A percentile compares a stretch with the other conserved stretches of the same genome.
Evolutionary conservation across 2,329 filamentous ascomycete genomes (phyloP).

Genomic region (Allantophomopsis lycopodina): DNA sequence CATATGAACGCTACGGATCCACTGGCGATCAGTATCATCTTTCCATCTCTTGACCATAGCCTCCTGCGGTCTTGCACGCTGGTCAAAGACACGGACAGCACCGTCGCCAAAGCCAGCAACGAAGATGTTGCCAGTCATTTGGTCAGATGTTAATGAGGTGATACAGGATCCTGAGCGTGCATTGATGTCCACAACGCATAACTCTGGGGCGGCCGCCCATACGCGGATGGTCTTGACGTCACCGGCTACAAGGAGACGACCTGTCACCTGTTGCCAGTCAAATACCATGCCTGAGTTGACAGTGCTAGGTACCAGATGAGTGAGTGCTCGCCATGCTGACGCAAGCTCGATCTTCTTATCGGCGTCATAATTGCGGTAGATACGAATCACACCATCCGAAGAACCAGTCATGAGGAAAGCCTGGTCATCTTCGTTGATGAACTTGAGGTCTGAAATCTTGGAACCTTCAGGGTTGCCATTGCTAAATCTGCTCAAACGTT

Average conservation of each 20-base stretch:
- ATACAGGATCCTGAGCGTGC: slow-evolving; percentile 92
- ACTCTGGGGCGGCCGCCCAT: slow-evolving; percentile 90
- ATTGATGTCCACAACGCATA: slow-evolving; percentile 86
- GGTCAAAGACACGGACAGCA: slow-evolving; percentile 86
- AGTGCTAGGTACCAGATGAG: slow-evolving; percentile 86
- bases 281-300: slow-evolving; percentile 93
- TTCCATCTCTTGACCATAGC: slow-evolving; percentile 97
- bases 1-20: slow-evolving; percentile 94
- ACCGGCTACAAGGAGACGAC: slow-evolving; percentile 85
- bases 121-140: slow-evolving; percentile 94
- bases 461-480: slow-evolving; percentile 89
- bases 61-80: slow-evolving; percentile 68
- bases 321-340: slow-evolving; percentile 81
- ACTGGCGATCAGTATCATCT: slow-evolving; percentile 71
- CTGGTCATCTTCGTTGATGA: slow-evolving; percentile 97
- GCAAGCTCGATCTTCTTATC: slow-evolving; percentile 68
- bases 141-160: slow-evolving; percentile 89
- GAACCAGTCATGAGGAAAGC: slow-evolving; percentile 90
- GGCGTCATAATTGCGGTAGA: slow-evolving; percentile 85
- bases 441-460: slow-evolving; percentile 86
- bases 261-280: slow-evolving; percentile 98
- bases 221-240: slow-evolving; percentile 92
- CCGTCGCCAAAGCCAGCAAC: slow-evolving; percentile 95
- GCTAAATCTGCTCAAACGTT: slow-evolving; percentile 70
- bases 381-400: slow-evolving; percentile 84